Base-by-base conservation (phyloP, 768 basidiomycete species). In the Sarcomyxa edulis region DNA sequence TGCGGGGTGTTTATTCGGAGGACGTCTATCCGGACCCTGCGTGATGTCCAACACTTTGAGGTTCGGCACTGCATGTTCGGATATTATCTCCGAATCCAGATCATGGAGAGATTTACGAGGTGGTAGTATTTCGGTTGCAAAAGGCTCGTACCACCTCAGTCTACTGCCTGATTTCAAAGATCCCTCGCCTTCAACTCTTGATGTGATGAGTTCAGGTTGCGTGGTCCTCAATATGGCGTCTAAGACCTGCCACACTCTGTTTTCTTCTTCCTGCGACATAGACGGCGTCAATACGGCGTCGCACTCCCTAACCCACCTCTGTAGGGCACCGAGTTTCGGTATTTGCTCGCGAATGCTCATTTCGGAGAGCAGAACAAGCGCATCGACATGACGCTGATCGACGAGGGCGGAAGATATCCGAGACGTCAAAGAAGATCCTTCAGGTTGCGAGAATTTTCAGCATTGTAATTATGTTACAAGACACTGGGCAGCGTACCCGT, bases 251-350 rank as follows among this genome's bases (percentile, higher is more conserved):
- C 60, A 64, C 5, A 75, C 60, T 39, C 61, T 58, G 32, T 60
- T 60, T 44, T 73, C 65, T 23, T 69, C 64, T 41, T 59, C 53
- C 35, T 55, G 52, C 35, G 55, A 49, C 47, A 67, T 68, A 24
- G 61, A 56, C 1, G 56, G 60, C n/a, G 55, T 60, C 10, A 62
- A 53, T 2, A 72, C 72, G 2, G 74, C 75, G 52, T 77, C 75
- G 50, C 72, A 74, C 46, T 77, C 75, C 24, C 75, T 52, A 4
- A 75, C 72, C 75, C 75, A 77, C 8, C 75, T 61, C 46, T 76
- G 73, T 5, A 78, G 54, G 2, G 72, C 66, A 3, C 74, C 74
- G 9, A 78, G 65, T 43, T 74, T 73, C 5, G 72, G 71, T 5
- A 66, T 51, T 6, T 71, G 61, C 8, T 57, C 52, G 5, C 71